Evolutionary conservation across 352 stramenopile genomes (phyloP), one percentile per base, ranked within the genome.

Genomic region (Elongisporangium prolatum): DNA sequence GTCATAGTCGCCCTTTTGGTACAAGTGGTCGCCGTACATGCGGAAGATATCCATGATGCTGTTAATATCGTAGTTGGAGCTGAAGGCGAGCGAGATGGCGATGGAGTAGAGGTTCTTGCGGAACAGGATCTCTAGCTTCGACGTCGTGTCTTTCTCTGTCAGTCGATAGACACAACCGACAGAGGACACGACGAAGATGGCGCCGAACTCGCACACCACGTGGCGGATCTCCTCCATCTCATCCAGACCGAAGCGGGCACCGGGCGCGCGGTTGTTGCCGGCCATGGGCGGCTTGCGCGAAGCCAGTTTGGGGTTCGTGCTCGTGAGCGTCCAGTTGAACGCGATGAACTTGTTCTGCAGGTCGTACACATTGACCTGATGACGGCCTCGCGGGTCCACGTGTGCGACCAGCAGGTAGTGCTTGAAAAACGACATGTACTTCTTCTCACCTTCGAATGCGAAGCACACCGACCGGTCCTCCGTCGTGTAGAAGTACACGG

Each of bases 21-120:
- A 99, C 44, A 99, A 74, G 67, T 99, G 96, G 67, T 99, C 97
- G 49, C 96, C 97, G 71, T 99, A 98, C 86, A 95, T 96, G 54
- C 88, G 86, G 61, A 93, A 96, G 25, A 99, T 98, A 34, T 96
- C 88, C 68, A 98, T 97, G 60, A 99, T 98, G 59, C 95, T 97
- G 56, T 93, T 91, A 22, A 97, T 84, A 55, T 97, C 81, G 66
- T 96, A 95, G 61, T 98, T 97, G 60, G 97, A 93, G 71, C 86
- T 95, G 66, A 94, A 98, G 5, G 97, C 97, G 49, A 99, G 88
- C 58, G 94, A 98, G 56, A 99, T 98, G 28, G 97, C 97, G 53
- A 98, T 97, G 34, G 91, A 92, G 71, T 98, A 99, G 28, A 99
- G 67, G 69, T 99, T 98, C 69, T 99, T 98, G 56, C 96, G 85